Conservation (phyloP, 2,329 filamentous ascomycete genomes). For the Fusarium sp. region DNA sequence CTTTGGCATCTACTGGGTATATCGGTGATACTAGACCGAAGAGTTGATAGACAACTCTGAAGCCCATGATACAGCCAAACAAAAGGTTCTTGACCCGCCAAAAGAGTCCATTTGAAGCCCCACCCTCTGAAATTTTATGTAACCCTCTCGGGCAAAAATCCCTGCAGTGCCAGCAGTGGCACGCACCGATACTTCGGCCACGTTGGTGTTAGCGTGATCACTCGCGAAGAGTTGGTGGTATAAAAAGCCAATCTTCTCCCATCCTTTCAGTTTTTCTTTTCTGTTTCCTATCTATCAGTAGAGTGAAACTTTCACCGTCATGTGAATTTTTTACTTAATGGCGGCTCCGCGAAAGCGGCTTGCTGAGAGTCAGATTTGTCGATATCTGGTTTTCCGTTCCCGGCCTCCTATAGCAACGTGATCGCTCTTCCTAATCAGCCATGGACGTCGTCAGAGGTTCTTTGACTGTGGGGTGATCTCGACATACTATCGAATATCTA, state of each 20-base stretch:
- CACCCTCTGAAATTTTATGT: slow-evolving; percentile 5
- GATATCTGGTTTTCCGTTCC: slow-evolving; percentile 65
- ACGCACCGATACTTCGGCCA: not conserved
- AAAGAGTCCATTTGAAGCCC: not conserved
- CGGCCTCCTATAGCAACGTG: slow-evolving; percentile 60
- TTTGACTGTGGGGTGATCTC: slow-evolving; percentile 63
- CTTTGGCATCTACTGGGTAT: not conserved
- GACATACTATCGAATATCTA: slow-evolving; percentile 47
- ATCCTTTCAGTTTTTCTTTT: not conserved
- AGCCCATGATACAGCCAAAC: slow-evolving; percentile 8
- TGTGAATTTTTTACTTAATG: slow-evolving; percentile 55
- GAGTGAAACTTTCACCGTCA: slow-evolving; percentile 32
- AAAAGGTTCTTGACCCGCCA: not conserved
- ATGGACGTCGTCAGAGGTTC: slow-evolving; percentile 51
- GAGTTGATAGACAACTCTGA: slow-evolving; percentile 5
- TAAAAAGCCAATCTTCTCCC: slow-evolving; percentile 8
- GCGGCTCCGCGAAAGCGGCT: slow-evolving; percentile 64
- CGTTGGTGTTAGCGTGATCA: not conserved
- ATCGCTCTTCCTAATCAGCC: slow-evolving; percentile 60
- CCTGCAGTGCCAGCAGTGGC: not conserved
- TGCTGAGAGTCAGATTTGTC: slow-evolving; percentile 62
- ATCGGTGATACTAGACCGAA: not conserved
- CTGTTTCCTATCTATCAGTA: slow-evolving; percentile 16
- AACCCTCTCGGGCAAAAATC: slow-evolving; percentile 1
- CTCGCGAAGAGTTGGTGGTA: not conserved